Evolutionary conservation across 495 filamentous ascomycete species (phyloP), one percentile per base, ranked within the genome.

Genomic region (Lepraria neglecta): DNA sequence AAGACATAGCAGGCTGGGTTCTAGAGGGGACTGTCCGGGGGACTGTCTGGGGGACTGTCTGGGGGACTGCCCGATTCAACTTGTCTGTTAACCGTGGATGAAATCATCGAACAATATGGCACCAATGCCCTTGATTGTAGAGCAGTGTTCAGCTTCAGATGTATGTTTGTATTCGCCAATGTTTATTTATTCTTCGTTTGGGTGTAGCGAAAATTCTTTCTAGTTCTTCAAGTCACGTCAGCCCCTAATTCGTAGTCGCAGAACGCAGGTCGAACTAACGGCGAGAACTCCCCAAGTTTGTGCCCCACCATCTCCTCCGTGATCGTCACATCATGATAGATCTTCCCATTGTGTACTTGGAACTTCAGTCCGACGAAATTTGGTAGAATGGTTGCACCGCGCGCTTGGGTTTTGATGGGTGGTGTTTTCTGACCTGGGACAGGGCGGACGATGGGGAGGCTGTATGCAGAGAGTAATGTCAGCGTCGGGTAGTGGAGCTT

Each of bases 291-390:
- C 63, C 94, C 94, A 69, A 98, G 78, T 76, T 97, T 98, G 73
- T 95, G 87, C 46, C 95, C 94, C 17, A 98, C 95, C 95, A 98
- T 97, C 70, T 97, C 90, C 74, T 97, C 92, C 45, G 91, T 96
- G 62, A 98, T 87, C 51, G 79, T 78, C 35, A 97, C 78, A 71
- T 97, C 95, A 63, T 88, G 72, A 71, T 98, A 98, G 2, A 80
- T 83, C 81, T 96, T 97, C 65, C 94, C 94, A 73, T 97, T 97
- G 71, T 98, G 88, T 24, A 98, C 83, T 69, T 92, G 88, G 75
- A 97, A 98, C 69, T 84, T 87, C 66, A 95, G 77, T 7, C 94
- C 95, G 31, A 98, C 91, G 73, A 97, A 97, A 72, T 90, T 95
- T 44, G 94, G 94, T 27, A 97, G 82, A 69, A 98, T 97, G 47